These are phyloP conservation scores for Plectosphaerella cucumerina DNA, from an alignment of 2,329 filamentous ascomycete genomes.

Conservation along the genomic window DNA sequence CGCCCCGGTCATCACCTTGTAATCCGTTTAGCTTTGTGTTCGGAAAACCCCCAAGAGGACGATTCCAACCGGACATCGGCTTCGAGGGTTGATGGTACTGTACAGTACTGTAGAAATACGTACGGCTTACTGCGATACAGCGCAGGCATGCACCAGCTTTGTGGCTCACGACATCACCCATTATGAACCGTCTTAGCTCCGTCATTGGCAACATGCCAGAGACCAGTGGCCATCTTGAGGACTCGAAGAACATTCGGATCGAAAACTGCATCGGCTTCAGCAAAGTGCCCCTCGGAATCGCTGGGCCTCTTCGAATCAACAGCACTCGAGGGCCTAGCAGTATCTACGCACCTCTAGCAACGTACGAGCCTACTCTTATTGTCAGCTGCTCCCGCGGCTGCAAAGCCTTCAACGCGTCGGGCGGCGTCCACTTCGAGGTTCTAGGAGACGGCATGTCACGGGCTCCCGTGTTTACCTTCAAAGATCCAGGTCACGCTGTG, in stretches of 20 bases:
- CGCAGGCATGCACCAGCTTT: too few relatives aligned
- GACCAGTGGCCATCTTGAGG: too few relatives aligned
- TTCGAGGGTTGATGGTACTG: too few relatives aligned
- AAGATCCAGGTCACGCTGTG: background rate
- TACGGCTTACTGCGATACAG: too few relatives aligned
- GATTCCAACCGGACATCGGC: too few relatives aligned
- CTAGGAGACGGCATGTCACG: background rate
- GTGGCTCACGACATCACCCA: too few relatives aligned
- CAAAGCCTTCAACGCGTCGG: constrained; percentile 2
- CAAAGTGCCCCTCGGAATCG: constrained; percentile 1
- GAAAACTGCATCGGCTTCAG: constrained; percentile 1
- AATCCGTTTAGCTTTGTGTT: too few relatives aligned
- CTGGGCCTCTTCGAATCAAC: background rate
- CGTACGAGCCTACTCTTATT: constrained; percentile 4
- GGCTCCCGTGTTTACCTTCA: constrained; percentile 1
- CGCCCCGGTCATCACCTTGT: too few relatives aligned
- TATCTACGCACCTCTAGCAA: background rate
- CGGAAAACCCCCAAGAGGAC: too few relatives aligned
- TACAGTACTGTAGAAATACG: too few relatives aligned
- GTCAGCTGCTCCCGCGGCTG: constrained; percentile 3
- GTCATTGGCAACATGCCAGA: too few relatives aligned
- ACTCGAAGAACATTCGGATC: background rate
- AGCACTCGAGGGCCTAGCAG: background rate
- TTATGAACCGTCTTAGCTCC: too few relatives aligned
- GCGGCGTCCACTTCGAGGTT: constrained; percentile 1